phyloP scores from a whole-genome alignment of 768 basidiomycete species.

The Auriscalpium microsporum region DNA sequence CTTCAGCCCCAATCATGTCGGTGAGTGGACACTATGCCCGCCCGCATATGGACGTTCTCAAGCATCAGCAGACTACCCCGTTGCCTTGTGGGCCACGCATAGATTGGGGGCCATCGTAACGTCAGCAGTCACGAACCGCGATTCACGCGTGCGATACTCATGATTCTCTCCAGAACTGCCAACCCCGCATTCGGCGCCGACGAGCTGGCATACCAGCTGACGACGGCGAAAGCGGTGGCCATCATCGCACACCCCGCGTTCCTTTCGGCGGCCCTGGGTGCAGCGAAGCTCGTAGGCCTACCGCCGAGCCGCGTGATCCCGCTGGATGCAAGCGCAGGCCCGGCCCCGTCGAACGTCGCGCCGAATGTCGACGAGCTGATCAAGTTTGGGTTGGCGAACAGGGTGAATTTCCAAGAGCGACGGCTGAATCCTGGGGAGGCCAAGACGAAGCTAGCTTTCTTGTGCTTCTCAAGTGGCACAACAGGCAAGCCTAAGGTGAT shows the following conservation, averaged over 20 bases:
- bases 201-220: constrained; percentile 52
- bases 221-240: constrained; percentile 11
- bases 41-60: background rate
- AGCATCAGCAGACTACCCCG: constrained; percentile 4
- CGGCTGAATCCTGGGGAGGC: constrained; percentile 48
- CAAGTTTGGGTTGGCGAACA: constrained; percentile 28
- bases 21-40: constrained; percentile 5
- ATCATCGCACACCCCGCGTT: constrained; percentile 24
- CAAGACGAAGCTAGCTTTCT: constrained; percentile 52
- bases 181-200: constrained; percentile 53
- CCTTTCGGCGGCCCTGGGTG: constrained; percentile 21
- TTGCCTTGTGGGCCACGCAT: constrained; percentile 17
- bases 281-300: constrained; percentile 24
- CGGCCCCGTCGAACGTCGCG: background rate
- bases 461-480: constrained; percentile 70
- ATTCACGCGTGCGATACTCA: background rate
- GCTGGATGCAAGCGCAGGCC: constrained; percentile 13
- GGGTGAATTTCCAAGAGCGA: constrained; percentile 35
- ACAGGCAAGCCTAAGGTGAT: constrained; percentile 42
- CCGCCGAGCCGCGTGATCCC: constrained; percentile 22
- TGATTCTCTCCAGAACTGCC: constrained; percentile 34
- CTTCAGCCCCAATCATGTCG: constrained; percentile 21
- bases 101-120: constrained; percentile 19
- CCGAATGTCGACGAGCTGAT: constrained; percentile 42
- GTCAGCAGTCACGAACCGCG: constrained; percentile 2